Evolutionary conservation across 306 rosid species (phyloP).

Genomic region (Phaseolus lunatus): DNA sequence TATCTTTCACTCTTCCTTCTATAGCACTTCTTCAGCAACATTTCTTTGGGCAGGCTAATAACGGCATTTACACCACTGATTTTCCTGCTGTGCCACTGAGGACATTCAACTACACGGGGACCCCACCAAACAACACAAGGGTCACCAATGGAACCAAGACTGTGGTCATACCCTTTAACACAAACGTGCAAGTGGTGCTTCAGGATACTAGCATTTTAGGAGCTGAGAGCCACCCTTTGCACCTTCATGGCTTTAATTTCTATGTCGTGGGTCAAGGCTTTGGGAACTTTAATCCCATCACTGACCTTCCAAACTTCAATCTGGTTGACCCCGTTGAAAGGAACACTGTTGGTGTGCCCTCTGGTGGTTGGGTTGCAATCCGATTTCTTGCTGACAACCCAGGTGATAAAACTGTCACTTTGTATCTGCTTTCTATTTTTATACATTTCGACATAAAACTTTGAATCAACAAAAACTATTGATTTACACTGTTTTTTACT

Average conservation of each 20-base stretch:
- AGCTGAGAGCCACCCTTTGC: constrained; percentile 81
- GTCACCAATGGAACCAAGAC: constrained; percentile 59
- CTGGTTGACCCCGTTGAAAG: constrained; percentile 74
- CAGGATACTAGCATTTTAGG: constrained; percentile 78
- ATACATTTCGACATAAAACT: too few relatives aligned
- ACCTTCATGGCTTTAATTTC: constrained; percentile 81
- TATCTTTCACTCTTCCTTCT: constrained; percentile 63
- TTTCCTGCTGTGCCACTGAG: constrained; percentile 59
- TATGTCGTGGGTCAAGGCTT: constrained; percentile 72
- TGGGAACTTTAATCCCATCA: constrained; percentile 64
- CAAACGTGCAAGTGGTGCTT: constrained; percentile 58
- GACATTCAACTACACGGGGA: constrained; percentile 63
- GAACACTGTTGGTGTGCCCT: constrained; percentile 73
- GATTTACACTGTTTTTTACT: too few relatives aligned
- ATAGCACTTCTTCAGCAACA: constrained; percentile 71
- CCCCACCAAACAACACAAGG: constrained; percentile 59
- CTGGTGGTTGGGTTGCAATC: constrained; percentile 84
- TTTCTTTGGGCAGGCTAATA: constrained; percentile 46
- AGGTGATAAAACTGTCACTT: constrained; percentile 42
- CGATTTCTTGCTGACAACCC: constrained; percentile 82
- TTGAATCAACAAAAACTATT: too few relatives aligned
- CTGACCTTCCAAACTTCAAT: constrained; percentile 62
- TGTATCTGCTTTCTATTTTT: too few relatives aligned
- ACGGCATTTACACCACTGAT: constrained; percentile 53
- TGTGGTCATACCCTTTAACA: constrained; percentile 49